Percentiles rank a stretch among this genome's conserved stretches.
Conservation (phyloP, 768 basidiomycete genomes). For the Termitomyces sp. region DNA sequence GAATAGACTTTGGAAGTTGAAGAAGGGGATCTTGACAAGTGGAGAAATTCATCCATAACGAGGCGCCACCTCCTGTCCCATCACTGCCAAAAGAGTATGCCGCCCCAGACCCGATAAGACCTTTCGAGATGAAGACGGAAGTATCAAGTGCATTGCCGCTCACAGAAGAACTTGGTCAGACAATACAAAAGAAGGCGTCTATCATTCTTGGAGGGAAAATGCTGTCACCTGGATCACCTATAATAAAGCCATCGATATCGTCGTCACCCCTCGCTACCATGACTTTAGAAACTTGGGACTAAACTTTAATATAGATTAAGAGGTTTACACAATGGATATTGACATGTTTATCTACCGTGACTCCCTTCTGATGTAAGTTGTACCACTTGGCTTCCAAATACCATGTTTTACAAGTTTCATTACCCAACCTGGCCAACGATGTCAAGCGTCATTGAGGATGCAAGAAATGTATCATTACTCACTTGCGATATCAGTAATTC, state of each 20-base stretch:
- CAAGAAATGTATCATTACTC: too few relatives aligned
- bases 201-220: constrained; percentile 4
- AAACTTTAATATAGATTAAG: too few relatives aligned
- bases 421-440: too few relatives aligned
- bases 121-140: not conserved
- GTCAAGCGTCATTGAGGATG: too few relatives aligned
- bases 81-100: constrained; percentile 44
- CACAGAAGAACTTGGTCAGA: constrained; percentile 2
- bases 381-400: too few relatives aligned
- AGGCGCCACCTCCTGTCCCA: constrained; percentile 51
- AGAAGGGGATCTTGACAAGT: constrained; percentile 66
- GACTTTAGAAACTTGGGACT: too few relatives aligned
- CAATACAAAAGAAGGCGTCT: constrained; percentile 12
- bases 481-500: too few relatives aligned
- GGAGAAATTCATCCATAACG: constrained; percentile 43
- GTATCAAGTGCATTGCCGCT: not conserved
- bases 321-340: too few relatives aligned
- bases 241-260: not conserved
- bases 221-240: constrained; percentile 4
- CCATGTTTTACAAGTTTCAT: too few relatives aligned
- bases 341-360: too few relatives aligned
- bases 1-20: constrained; percentile 57
- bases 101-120: not conserved
- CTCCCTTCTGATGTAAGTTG: too few relatives aligned
- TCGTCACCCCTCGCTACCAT: constrained; percentile 1